Evolutionary conservation across 1,284 basidiomycete species (phyloP), one percentile per base, ranked within the genome.

Genomic region (Amylostereum areolatum): DNA sequence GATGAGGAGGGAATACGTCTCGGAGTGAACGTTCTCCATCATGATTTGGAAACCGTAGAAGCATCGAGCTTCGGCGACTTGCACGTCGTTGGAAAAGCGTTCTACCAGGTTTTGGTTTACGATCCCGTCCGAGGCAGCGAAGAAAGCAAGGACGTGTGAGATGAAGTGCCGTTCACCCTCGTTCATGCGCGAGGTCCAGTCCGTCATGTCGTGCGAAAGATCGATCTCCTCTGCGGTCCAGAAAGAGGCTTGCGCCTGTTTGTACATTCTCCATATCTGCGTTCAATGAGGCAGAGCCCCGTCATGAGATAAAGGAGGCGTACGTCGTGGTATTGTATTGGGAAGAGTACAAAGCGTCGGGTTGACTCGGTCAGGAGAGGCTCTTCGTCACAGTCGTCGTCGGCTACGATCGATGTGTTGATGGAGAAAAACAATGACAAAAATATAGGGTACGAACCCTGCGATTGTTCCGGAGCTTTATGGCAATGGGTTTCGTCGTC

Each of bases 11-110:
- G 96, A 98, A 71, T 98, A 97, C 1, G 95, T 96, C 69, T 98
- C 96, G 3, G 94, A 96, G 68, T 95, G 92, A 46, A 95, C 87
- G 67, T 94, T 94, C 69, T 98, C 96, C 90, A 97, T 98, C 95
- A 97, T 98, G 66, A 98, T 96, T 66, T 98, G 96, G 78, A 98
- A 98, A 18, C 96, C 96, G 66, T 98, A 98, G 75, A 99, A 99
- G 68, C 91, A 97, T 35, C 95, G 90, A 9, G 95, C 96, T 71
- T 98, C 95, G 29, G 95, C 92, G 7, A 78, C 84, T 67, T 98
- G 94, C 0, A 98, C 94, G 67, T 98, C 95, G 52, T 86, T 85
- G 32, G 91, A 94, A 73, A 97, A 98, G 35, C 94, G 85, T 70
- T 98, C 93, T 50, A 97, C 78, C 1, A 98, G 78, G 69, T 98